Conservation (phyloP, 805 yeast species). For the Priceomyces melissophilus region DNA sequence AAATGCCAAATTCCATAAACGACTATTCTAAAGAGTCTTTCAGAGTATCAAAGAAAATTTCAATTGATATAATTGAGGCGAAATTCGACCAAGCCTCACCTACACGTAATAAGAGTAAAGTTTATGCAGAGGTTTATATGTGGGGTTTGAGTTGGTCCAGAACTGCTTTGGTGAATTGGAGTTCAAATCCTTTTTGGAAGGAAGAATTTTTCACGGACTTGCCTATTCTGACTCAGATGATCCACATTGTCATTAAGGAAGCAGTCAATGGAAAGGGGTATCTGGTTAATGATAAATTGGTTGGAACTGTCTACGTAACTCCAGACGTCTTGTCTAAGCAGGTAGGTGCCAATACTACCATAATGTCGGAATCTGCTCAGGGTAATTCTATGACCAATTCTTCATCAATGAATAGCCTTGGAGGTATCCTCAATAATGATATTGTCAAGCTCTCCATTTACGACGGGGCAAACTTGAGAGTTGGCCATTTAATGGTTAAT, state of each 20-base stretch:
- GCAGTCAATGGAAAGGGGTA: slow-evolving; percentile 18
- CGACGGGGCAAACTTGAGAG: slow-evolving; percentile 37
- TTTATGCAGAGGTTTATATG: slow-evolving; percentile 69
- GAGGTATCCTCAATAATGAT: slow-evolving; percentile 21
- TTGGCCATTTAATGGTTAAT: slow-evolving; percentile 58
- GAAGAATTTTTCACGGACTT: slow-evolving; percentile 67
- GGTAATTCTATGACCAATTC: slow-evolving; percentile 20
- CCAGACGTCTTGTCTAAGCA: slow-evolving; percentile 46
- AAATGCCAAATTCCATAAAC: slow-evolving; percentile 8
- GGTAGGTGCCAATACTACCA: slow-evolving; percentile 29
- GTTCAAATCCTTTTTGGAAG: slow-evolving; percentile 72
- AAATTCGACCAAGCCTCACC: slow-evolving; percentile 35
- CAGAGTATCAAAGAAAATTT: slow-evolving; percentile 51
- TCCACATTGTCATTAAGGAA: slow-evolving; percentile 47
- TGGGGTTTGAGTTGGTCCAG: slow-evolving; percentile 78
- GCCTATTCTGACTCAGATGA: slow-evolving; percentile 51
- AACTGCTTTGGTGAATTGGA: slow-evolving; percentile 58
- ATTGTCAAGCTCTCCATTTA: slow-evolving; percentile 45
- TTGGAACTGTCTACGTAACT: slow-evolving; percentile 55
- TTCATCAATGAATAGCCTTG: slow-evolving; percentile 2
- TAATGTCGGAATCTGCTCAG: slow-evolving; percentile 24
- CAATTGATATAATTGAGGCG: slow-evolving; percentile 64
- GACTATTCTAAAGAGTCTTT: slow-evolving; percentile 34
- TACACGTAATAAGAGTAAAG: slow-evolving; percentile 14
- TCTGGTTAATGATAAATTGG: slow-evolving; percentile 33